A percentile compares a stretch with the other conserved stretches of the same genome.
Evolutionary conservation across 169 alveolate species (phyloP).

Genomic region (Plasmodium gonderi): DNA sequence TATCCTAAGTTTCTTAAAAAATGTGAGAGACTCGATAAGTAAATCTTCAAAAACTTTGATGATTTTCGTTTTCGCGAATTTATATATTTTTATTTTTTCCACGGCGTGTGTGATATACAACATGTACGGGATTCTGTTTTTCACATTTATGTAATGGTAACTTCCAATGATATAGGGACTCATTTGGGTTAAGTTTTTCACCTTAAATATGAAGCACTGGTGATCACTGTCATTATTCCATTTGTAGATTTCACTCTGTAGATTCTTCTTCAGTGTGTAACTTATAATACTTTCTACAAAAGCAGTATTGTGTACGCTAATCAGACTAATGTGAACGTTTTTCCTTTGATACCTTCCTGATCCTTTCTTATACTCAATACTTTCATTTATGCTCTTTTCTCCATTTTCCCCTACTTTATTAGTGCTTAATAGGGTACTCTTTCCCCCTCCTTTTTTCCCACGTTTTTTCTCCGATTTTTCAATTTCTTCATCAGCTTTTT

Average conservation of each 20-base stretch:
- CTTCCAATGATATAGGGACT: constrained; percentile 20
- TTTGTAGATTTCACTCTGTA: constrained; percentile 24
- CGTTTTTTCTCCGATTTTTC: no score
- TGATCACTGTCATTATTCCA: neutral
- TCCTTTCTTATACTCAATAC: neutral
- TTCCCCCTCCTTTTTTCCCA: no score
- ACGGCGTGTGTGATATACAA: constrained; percentile 18
- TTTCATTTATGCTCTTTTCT: neutral
- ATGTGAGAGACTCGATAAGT: constrained; percentile 21
- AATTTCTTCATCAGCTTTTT: no score
- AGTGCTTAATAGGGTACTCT: neutral
- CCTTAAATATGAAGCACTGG: constrained; percentile 10
- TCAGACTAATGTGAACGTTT: neutral
- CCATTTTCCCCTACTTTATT: neutral
- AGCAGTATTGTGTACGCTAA: neutral
- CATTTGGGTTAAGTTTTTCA: constrained; percentile 4
- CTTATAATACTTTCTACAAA: constrained; percentile 22
- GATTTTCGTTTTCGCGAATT: constrained; percentile 20
- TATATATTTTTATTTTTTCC: constrained; percentile 15
- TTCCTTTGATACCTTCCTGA: neutral
- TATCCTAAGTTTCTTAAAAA: constrained; percentile 16
- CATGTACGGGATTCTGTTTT: constrained; percentile 22
- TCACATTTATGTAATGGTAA: constrained; percentile 13
- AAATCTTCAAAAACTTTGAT: constrained; percentile 30
- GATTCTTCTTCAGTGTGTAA: constrained; percentile 25